These are phyloP conservation scores for Ajuga chamaepitys DNA, from an alignment of 257 asterid species.

Conservation along the genomic window DNA sequence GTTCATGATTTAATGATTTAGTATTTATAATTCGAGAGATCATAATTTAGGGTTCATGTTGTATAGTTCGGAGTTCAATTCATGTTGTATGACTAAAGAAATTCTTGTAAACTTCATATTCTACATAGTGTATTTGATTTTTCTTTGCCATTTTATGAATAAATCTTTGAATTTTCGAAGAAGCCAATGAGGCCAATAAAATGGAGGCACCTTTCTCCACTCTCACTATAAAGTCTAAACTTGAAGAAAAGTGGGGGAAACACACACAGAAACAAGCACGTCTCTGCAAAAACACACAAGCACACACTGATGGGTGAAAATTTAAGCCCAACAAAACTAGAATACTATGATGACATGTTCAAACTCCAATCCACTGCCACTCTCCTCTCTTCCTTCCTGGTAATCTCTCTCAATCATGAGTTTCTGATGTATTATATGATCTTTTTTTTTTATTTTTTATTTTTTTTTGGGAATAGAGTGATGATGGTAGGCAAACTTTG, in stretches of 20 bases:
- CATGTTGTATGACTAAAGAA: too few relatives aligned
- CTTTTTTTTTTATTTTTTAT: conserved; percentile 20
- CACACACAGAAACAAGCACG: background rate
- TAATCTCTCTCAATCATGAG: conserved; percentile 10
- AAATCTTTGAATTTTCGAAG: background rate
- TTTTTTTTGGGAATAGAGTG: conserved; percentile 38
- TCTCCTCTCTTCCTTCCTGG: conserved; percentile 48
- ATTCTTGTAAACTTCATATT: too few relatives aligned
- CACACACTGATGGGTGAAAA: conserved; percentile 41
- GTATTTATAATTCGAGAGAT: too few relatives aligned
- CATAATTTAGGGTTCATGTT: too few relatives aligned
- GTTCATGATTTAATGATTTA: too few relatives aligned
- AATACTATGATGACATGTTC: conserved; percentile 52
- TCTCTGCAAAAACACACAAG: conserved; percentile 4
- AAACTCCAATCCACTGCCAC: conserved; percentile 51
- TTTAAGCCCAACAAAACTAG: conserved; percentile 43
- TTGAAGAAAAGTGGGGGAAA: background rate
- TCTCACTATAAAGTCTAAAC: background rate
- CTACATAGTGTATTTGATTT: background rate
- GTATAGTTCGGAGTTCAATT: too few relatives aligned
- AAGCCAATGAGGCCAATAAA: background rate
- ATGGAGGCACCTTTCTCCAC: background rate
- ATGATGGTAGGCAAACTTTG: conserved; percentile 50
- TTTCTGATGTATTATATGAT: background rate
- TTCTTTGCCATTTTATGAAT: background rate